Evolutionary conservation across 2,329 filamentous ascomycete species (phyloP), one percentile per base, ranked within the genome.

Genomic region (Taxawa tesnikishii): DNA sequence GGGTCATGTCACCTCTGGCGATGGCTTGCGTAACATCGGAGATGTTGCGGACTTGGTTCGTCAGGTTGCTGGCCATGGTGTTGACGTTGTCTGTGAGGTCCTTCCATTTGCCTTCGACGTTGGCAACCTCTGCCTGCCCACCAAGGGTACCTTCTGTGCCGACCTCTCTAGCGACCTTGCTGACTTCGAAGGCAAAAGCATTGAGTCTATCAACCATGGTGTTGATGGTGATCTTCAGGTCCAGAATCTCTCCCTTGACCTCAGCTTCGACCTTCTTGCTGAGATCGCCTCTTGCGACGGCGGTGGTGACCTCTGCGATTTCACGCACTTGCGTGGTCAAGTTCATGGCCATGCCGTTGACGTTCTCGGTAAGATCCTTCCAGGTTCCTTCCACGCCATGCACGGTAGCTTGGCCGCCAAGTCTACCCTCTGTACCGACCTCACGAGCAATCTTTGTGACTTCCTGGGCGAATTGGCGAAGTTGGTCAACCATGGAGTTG

Each of bases 1-100:
- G 82, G 57, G 82, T 92, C 74, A 96, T 84, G 59, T 94, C 84
- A 50, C 88, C 88, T 52, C 90, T 85, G 43, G 87, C 87, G 57
- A 94, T 94, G 43, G 87, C 85, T 56, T 94, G 85, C 1, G 85
- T 94, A 49, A 94, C 87, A 35, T 85, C 82, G 1, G 87, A 94
- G 38, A 94, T 94, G 62, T 83, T 83, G 56, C 85, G 76, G 46
- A 94, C 85, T 61, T 83, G 67, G 29, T 59, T 52, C 5, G 72
- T 77, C 45, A 77, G 53, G 49, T 77, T 77, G 44, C 71, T 68
- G 27, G 72, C 72, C 72, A 76, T 76, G 36, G 70, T 75, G 56
- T 77, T 77, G 54, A 77, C 73, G 42, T 77, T 76, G 56, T 75
- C 71, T 25, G 73, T 77, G 30, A 77, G 54, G 45, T 76, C 72